Base-by-base conservation (phyloP, 371 early-diverging fungal genomes). In the Parasitella parasitica region DNA sequence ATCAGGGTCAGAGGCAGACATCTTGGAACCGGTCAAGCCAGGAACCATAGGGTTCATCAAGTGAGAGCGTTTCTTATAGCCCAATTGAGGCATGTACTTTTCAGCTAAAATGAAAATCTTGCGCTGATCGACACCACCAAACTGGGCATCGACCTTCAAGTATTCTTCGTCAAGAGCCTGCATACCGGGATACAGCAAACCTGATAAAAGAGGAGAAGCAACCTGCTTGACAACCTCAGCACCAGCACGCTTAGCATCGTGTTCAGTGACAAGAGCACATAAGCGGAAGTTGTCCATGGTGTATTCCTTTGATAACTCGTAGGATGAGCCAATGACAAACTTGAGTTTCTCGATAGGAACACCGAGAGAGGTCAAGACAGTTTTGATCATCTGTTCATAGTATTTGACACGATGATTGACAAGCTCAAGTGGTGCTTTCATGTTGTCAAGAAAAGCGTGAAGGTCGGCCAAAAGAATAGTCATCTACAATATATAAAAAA, bases 31-130 rank as follows among this genome's bases (percentile, higher is more conserved):
- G 28, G 92, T 85, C 53, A 99, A 86, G 20, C 99, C 99, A 30
- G 98, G 97, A 0, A 99, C 94, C 99, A 99, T 99, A n/a, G 91
- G 86, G 84, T 99, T 99, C 99, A 99, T 99, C 70, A 99, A 83
- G 72, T 99, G 99, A 18, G 94, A 84, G 54, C 99, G 92, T 84
- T 99, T 99, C 78, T 93, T 90, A 86, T 98, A 99, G 38, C 99
- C 99, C 30, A 99, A 80, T 38, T 82, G 80, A 26, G 99, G 99
- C 69, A 99, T 71, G 84, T 94, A 95, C 78, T 97, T 97, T 76
- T 95, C 97, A 37, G 99, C 99, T 80, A 95, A 90, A 2, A 93
- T 92, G 73, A 99, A 99, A 72, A 99, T 99, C 90, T 99, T 99
- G 76, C 99, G 92, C 84, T 99, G 99, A 78, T 99, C 99, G 11